Evolutionary conservation across 2,329 filamentous ascomycete species (phyloP), one percentile per base, ranked within the genome.

Genomic region (Fusarium sacchari): DNA sequence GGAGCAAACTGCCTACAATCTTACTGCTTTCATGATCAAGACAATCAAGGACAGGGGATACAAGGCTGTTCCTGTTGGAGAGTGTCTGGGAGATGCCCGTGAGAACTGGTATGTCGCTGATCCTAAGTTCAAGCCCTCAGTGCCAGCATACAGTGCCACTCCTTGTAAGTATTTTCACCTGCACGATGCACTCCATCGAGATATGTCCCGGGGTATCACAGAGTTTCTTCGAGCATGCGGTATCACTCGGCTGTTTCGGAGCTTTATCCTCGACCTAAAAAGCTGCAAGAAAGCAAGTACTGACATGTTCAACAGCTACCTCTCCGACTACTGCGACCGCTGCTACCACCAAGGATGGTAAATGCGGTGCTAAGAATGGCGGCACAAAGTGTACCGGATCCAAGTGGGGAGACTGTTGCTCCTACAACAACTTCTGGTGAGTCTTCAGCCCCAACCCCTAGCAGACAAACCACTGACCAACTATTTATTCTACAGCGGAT

Each of bases 71-170:
- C 88, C 88, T 3, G 85, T 90, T 6, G 89, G 87, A 3, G 86
- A 89, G 68, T 91, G 89, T 71, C 81, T 91, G 28, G 85, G 84
- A 2, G 88, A 90, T 66, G 78, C 86, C 7, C 64, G 61, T 30
- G 80, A 79, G 15, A 83, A 85, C 69, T 90, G 88, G 88, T 90
- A 90, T 73, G 83, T 87, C 22, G 36, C 40, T 36, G 42, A 58
- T 37, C 43, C 56, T 13, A 50, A 56, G 44, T 44, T 44, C 65
- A 4, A 36, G 20, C 15, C 28, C 18, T 86, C n/a, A 40, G 58
- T 46, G 74, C 75, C 11, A 28, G 20, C 20, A 14, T 30, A 26
- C 13, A 59, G 60, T 34, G 26, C 47, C 7, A 36, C 34, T 2
- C 37, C 60, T n/a, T 30, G 57, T 37, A 64, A 60, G 69, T 60